Base-by-base conservation (phyloP, 2,329 filamentous ascomycete species). In the Hysterium pulicare region DNA sequence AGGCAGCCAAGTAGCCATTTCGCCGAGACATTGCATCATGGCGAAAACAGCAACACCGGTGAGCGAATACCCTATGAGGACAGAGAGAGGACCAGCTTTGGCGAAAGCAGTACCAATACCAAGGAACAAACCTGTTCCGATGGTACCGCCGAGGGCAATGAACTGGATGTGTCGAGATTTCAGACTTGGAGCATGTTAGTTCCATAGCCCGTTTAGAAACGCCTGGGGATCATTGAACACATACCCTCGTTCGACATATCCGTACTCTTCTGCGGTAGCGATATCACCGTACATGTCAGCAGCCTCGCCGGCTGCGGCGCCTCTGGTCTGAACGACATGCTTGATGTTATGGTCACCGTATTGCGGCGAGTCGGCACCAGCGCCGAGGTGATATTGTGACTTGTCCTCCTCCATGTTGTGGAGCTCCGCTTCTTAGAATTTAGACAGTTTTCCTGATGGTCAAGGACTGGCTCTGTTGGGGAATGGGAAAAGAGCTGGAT, bases 111-210 rank as follows among this genome's bases (percentile, higher is more conserved):
- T 52, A 11, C 57, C 60, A 33, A 64, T 64, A 33, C 38, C 28
- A n/a, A 41, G 13, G 28, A 41, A 41, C 7, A 38, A 23, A 21
- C 33, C 31, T n/a, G 22, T 36, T 9, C 36, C 32, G 19, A 32
- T 33, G 26, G 24, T 40, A 32, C 31, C 26, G 20, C 33, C 22
- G 33, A 42, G 26, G 23, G 32, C 40, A 42, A 38, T 42, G 21
- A 31, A 31, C 47, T 79, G 70, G 38, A 80, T 76, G 57, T 81
- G 77, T 49, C 76, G 71, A 28, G 74, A 75, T 56, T 76, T 75
- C 42, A 74, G 62, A 37, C 67, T 61, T 40, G 19, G 15, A 16
- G 11, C 7, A 26, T 31, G 46, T 50, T 32, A 49, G 49, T 42
- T 44, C 26, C 26, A 45, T 40, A 28, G 26, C 13, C 19, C 17